Evolutionary conservation across 1,139 yeast genomes (phyloP).

Genomic region (Ogataea hybrid): DNA sequence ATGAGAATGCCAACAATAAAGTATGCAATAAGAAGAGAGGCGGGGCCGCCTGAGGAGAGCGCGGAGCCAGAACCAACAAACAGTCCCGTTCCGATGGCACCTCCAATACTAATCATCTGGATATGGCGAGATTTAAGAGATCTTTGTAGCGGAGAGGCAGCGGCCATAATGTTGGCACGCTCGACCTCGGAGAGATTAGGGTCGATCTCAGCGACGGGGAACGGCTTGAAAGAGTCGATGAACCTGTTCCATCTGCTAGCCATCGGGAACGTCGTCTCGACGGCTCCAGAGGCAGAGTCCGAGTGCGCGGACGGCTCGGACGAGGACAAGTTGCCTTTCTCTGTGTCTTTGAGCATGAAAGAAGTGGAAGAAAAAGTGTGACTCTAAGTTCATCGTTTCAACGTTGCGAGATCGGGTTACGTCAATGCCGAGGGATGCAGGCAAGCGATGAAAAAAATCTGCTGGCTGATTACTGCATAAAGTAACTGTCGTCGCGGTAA

Average conservation of each 20-base stretch:
- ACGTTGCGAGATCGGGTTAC: too few relatives aligned
- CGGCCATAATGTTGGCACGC: slow-evolving; percentile 58
- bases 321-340: too few relatives aligned
- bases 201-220: slow-evolving; percentile 44
- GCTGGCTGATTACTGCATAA: too few relatives aligned
- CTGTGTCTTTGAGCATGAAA: too few relatives aligned
- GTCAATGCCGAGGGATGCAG: too few relatives aligned
- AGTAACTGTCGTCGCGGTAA: too few relatives aligned
- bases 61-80: slow-evolving; percentile 62
- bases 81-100: slow-evolving; percentile 68
- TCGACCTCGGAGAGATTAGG: slow-evolving; percentile 63
- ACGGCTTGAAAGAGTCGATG: slow-evolving; percentile 23
- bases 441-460: too few relatives aligned
- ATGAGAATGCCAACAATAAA: slow-evolving; percentile 43
- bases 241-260: slow-evolving; percentile 20
- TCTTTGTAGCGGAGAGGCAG: slow-evolving; percentile 64
- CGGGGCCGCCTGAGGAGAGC: slow-evolving; percentile 62
- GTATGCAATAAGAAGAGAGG: slow-evolving; percentile 53
- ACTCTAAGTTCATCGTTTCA: too few relatives aligned
- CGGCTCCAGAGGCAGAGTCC: too few relatives aligned
- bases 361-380: too few relatives aligned
- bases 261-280: background rate
- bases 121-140: slow-evolving; percentile 59
- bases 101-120: slow-evolving; percentile 83
- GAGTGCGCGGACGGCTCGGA: too few relatives aligned